These are phyloP conservation scores for Podila horticola DNA, from an alignment of 192 early-diverging fungal species.

Conservation along the genomic window DNA sequence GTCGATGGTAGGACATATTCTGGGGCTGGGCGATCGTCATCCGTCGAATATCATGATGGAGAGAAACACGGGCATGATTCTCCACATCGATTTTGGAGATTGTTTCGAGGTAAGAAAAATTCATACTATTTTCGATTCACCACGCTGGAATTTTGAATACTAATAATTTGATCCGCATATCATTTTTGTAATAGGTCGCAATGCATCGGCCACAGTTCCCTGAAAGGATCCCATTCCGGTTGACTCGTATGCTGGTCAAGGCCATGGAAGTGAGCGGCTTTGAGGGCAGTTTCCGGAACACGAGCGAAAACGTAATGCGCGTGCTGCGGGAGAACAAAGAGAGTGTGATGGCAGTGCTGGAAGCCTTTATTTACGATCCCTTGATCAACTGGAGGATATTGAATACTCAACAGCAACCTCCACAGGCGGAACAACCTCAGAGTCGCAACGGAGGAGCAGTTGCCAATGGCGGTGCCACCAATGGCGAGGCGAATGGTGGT, in stretches of 20 bases:
- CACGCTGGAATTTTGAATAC: neutral
- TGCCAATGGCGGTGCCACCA: neutral
- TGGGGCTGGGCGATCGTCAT: conserved; percentile 96
- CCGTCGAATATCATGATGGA: conserved; percentile 97
- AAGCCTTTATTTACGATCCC: conserved; percentile 98
- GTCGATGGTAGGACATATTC: conserved; percentile 98
- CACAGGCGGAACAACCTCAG: neutral
- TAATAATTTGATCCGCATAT: conserved; percentile 1
- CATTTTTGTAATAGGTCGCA: conserved; percentile 68
- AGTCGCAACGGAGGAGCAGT: neutral
- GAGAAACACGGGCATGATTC: conserved; percentile 85
- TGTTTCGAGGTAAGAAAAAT: conserved; percentile 80
- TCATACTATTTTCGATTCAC: conserved; percentile 2
- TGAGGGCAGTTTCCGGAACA: conserved; percentile 96
- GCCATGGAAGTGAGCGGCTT: conserved; percentile 98
- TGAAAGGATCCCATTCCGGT: conserved; percentile 96
- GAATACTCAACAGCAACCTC: conserved; percentile 51
- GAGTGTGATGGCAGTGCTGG: conserved; percentile 96
- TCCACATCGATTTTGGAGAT: conserved; percentile 98
- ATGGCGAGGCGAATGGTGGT: neutral
- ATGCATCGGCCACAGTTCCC: conserved; percentile 96
- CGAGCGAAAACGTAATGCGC: conserved; percentile 96
- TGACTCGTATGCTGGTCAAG: conserved; percentile 98
- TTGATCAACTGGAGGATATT: conserved; percentile 90
- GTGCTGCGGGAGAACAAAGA: conserved; percentile 96